A percentile compares a stretch with the other conserved stretches of the same genome.
These are phyloP conservation scores for Termitomyces sp. DNA, from an alignment of 768 basidiomycete species.

Conservation along the genomic window DNA sequence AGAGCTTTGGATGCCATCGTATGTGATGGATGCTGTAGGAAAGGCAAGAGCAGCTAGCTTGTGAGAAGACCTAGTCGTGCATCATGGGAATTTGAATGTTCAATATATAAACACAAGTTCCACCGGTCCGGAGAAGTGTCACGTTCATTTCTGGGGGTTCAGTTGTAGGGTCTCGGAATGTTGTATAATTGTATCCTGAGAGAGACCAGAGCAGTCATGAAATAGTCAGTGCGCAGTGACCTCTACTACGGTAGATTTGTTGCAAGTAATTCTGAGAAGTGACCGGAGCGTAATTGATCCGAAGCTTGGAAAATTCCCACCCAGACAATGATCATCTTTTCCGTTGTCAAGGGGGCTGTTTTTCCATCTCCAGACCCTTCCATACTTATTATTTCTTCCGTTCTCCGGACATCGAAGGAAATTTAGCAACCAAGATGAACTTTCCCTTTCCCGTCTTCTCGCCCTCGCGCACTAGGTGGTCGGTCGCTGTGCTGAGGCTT, in stretches of 20 bases:
- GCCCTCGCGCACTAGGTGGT: no score
- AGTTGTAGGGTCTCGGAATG: neutral
- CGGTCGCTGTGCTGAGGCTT: no score
- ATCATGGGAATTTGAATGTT: neutral
- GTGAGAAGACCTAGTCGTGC: neutral
- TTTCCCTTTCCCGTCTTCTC: no score
- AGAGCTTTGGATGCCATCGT: constrained; percentile 51
- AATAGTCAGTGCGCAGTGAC: neutral
- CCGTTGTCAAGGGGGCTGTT: no score
- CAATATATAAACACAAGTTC: neutral
- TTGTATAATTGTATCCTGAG: neutral
- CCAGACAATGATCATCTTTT: no score
- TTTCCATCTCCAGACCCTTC: no score
- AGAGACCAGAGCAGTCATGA: neutral
- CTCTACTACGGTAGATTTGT: neutral
- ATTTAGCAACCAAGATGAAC: neutral
- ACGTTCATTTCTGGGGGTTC: neutral
- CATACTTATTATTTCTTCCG: no score
- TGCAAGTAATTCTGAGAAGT: no score
- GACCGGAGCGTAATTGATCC: no score
- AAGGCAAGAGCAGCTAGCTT: neutral
- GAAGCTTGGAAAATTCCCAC: no score
- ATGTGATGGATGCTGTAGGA: neutral
- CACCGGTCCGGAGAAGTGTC: neutral
- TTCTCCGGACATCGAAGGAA: neutral